Evolutionary conservation across 495 filamentous ascomycete species (phyloP), one percentile per base, ranked within the genome.

Genomic region (Xylaria grammica): DNA sequence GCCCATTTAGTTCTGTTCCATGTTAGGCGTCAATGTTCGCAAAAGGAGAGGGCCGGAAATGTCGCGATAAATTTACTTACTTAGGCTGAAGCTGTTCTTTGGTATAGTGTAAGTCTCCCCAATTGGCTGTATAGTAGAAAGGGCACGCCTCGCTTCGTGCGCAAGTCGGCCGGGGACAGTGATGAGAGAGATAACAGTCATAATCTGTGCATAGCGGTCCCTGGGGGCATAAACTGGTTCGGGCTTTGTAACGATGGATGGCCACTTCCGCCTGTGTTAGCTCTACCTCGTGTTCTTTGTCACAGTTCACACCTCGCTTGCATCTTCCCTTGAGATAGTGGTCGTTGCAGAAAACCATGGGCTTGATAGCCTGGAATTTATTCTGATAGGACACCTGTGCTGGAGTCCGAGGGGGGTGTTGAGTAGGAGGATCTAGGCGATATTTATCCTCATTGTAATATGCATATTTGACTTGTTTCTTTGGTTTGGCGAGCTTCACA

Each of bases 171-270:
- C 72, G 63, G 32, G 72, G 72, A 34, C 72, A 74, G 51, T 74
- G 72, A 40, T 74, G 72, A 42, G 72, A 74, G 38, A 74, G 67
- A 54, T 74, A 74, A 58, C 72, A 74, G 32, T 74, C 72, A 45
- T 70, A 67, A 61, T 74, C 72, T 62, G 55, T 65, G 30, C 72
- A 74, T 56, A 66, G 67, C 1, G 72, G 72, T 2, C 72, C 72
- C 29, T 63, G 53, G 2, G 72, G 72, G 58, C 72, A 74, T 55
- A 74, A 63, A 59, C 72, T 74, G 45, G 72, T 74, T 58, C 72
- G 62, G 19, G 72, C 72, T 56, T 74, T 74, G 56, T 74, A 74
- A 61, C 72, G 72, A 49, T 74, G 72, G 32, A 74, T 74, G 29
- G 72, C 69, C 19, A 74, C 63, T 53, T 74, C 72, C 13, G 69